phyloP scores from a whole-genome alignment of 2,329 filamentous ascomycete genomes.

The Verticillium zaregamsianum region DNA sequence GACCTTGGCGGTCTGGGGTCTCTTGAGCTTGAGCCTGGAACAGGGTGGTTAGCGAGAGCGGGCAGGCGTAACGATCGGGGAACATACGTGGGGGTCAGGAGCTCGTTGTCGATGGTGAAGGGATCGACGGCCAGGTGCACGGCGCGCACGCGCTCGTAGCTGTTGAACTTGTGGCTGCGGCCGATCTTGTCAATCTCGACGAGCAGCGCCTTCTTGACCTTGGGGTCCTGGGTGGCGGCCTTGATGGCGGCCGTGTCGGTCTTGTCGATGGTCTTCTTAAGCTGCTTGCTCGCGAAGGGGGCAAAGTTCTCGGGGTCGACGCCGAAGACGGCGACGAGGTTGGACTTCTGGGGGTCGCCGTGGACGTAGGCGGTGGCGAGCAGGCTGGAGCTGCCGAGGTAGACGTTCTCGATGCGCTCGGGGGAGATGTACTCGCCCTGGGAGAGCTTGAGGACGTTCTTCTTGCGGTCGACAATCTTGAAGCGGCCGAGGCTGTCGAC shows the following conservation, averaged over 20 bases:
- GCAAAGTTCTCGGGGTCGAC: conserved; percentile 83
- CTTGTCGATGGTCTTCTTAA: conserved; percentile 61
- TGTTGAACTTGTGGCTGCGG: conserved; percentile 84
- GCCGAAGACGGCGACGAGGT: conserved; percentile 82
- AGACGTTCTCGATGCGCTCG: conserved; percentile 94
- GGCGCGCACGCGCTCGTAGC: conserved; percentile 78
- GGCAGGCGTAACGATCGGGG: neutral
- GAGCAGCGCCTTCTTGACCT: conserved; percentile 70
- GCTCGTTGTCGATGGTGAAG: conserved; percentile 88
- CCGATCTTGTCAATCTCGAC: conserved; percentile 76
- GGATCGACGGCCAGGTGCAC: conserved; percentile 77
- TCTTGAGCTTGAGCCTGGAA: conserved; percentile 55
- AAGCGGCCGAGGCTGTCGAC: conserved; percentile 84
- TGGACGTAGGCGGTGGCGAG: conserved; percentile 84
- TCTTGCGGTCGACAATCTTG: conserved; percentile 91
- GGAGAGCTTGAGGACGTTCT: conserved; percentile 98
- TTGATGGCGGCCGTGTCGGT: conserved; percentile 65
- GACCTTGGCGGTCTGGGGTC: conserved; percentile 49
- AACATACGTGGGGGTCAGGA: conserved; percentile 82
- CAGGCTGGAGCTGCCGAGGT: conserved; percentile 74
- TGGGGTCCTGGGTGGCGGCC: conserved; percentile 62
- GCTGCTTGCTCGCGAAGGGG: conserved; percentile 70
- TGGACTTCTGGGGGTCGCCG: conserved; percentile 78
- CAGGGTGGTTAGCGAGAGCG: neutral
- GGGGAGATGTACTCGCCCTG: conserved; percentile 98